Evolutionary conservation across 108 stramenopile genomes (phyloP), one percentile per base, ranked within the genome.

Genomic region (Aurantiochytrium sp.): DNA sequence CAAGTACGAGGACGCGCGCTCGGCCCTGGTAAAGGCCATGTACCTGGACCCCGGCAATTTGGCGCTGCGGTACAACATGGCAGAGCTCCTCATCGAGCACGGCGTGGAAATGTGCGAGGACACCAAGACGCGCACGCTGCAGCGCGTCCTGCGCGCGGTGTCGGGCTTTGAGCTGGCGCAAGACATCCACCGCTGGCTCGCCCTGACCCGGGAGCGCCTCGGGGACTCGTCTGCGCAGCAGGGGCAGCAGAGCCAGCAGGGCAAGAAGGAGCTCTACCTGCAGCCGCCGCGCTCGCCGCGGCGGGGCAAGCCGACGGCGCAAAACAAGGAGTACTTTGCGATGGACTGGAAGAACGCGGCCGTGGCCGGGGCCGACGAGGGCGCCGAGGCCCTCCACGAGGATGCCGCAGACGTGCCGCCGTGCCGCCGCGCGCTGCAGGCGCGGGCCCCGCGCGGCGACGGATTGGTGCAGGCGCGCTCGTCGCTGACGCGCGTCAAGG

Each of bases 31-130:
- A 24, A 41, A 48, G 42, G 73, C 73, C 42, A 81, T 81, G 39
- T 48, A 48, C 1, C 3, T 81, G 2, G 73, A 81, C 39, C 73
- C 73, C 8, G 39, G 24, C 39, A 48, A 81, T 48, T 24, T 81
- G 0, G 45, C 39, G 0, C 45, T 81, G 73, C 73, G 73, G 21
- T 81, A 81, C 45, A 81, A 81, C 3, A 41, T 81, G 42, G 73
- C 73, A 12, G 45, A 41, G 73, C 73, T 81, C 21, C 39, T 81
- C 12, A 41, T 81, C 24, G 42, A 81, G 73, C 73, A 81, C 30
- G 73, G 73, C 39, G 45, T 81, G 39, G 42, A 81, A 27, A 30
- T 42, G n/a, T 81, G 73, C 73, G 73, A 81, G 45, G 73, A 81
- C 45, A 41, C 73, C 2, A 48, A 81, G 42, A 81, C 39, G 39